Conservation (phyloP, 495 filamentous ascomycete genomes). For the Tuber melanosporum region DNA sequence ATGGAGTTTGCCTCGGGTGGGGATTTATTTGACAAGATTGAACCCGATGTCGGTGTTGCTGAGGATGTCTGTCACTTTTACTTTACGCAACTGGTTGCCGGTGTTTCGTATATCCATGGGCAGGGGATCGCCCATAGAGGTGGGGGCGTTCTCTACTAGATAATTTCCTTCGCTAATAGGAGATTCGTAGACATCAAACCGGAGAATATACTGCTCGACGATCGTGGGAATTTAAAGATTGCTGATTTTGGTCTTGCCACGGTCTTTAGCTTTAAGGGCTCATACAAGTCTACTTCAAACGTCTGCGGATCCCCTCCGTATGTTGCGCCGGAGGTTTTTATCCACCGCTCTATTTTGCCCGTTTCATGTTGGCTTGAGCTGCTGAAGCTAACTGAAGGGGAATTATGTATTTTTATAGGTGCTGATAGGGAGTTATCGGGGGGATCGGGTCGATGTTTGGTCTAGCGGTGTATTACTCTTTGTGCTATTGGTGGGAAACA, state of each 20-base stretch:
- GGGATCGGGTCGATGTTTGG: slow-evolving; percentile 89
- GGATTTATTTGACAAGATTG: slow-evolving; percentile 66
- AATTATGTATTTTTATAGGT: slow-evolving; percentile 14
- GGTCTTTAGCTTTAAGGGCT: slow-evolving; percentile 82
- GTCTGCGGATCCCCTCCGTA: slow-evolving; percentile 97
- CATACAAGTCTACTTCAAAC: slow-evolving; percentile 68
- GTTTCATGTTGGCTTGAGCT: neutral
- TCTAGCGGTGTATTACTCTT: slow-evolving; percentile 95
- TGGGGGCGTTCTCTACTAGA: neutral
- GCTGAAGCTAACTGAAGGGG: neutral
- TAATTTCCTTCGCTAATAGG: neutral
- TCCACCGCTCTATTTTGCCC: slow-evolving; percentile 41
- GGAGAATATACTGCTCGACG: slow-evolving; percentile 79
- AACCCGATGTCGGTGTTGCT: slow-evolving; percentile 84
- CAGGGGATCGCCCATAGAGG: slow-evolving; percentile 75
- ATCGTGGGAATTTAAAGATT: slow-evolving; percentile 81
- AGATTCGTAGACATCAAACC: slow-evolving; percentile 65
- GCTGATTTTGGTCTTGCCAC: slow-evolving; percentile 95
- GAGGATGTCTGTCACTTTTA: slow-evolving; percentile 95
- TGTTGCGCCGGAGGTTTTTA: slow-evolving; percentile 88
- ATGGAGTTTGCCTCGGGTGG: slow-evolving; percentile 97
- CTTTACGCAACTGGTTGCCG: slow-evolving; percentile 84
- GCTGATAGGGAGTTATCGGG: slow-evolving; percentile 55
- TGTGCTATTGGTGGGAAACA: slow-evolving; percentile 90
- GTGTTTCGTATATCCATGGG: slow-evolving; percentile 89